Conservation (phyloP, 352 stramenopile species). For the Pythium plurisporium region DNA sequence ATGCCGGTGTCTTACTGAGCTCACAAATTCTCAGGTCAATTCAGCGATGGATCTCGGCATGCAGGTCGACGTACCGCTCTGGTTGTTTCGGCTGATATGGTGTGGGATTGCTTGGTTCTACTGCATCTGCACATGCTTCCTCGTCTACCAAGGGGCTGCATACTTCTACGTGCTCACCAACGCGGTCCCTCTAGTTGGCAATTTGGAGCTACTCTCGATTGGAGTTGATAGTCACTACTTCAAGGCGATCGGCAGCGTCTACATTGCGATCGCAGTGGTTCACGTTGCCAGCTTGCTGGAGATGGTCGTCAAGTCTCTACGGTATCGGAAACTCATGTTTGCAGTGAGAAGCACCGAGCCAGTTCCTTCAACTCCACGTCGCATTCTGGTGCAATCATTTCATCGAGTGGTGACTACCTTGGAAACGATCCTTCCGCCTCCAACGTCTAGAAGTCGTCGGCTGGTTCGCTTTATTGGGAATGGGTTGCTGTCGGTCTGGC, state of each 20-base stretch:
- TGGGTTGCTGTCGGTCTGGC: neutral
- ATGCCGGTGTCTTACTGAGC: too few species aligned
- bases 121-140: neutral
- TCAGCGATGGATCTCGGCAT: neutral
- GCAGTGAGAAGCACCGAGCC: neutral
- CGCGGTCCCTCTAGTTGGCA: neutral
- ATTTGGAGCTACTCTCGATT: conserved; percentile 5
- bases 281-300: neutral
- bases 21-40: too few species aligned
- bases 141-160: neutral
- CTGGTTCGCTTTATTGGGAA: neutral
- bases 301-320: neutral
- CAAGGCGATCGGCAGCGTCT: neutral
- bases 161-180: conserved; percentile 13
- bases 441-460: neutral
- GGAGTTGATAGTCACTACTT: neutral
- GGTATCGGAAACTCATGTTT: neutral
- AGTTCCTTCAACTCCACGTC: neutral
- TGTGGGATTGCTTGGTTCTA: conserved; percentile 4
- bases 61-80: neutral
- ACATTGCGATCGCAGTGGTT: neutral
- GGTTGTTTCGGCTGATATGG: conserved; percentile 2
- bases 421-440: neutral
- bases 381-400: neutral
- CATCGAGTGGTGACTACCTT: neutral